A percentile compares a stretch with the other conserved stretches of the same genome.
These are phyloP conservation scores for Scheffersomyces titani DNA, from an alignment of 1,139 yeast genomes.

Conservation along the genomic window DNA sequence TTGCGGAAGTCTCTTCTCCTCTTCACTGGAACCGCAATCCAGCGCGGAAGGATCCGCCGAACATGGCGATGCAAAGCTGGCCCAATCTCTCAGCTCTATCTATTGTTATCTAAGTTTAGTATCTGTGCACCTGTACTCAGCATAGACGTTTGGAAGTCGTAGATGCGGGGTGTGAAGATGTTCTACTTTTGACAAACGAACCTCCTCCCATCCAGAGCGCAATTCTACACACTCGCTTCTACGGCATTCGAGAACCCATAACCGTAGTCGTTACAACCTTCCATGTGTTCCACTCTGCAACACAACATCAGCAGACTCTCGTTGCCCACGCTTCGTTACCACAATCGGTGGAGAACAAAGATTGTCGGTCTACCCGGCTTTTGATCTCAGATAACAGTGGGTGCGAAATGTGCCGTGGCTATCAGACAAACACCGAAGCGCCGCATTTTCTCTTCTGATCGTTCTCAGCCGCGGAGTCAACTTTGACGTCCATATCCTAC, in stretches of 20 bases:
- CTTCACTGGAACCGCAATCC: background rate
- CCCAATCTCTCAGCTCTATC: background rate
- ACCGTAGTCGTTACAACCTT: background rate
- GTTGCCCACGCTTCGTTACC: no score
- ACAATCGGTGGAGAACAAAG: background rate
- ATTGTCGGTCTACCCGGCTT: background rate
- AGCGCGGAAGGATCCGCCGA: background rate
- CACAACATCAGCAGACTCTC: no score
- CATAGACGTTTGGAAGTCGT: background rate
- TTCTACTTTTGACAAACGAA: background rate
- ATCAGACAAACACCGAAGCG: no score
- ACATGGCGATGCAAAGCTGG: background rate
- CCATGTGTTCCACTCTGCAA: background rate
- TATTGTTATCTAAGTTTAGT: background rate
- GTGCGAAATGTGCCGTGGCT: background rate
- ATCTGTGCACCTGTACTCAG: background rate
- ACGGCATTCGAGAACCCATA: background rate
- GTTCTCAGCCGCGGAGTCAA: background rate
- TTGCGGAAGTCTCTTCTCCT: background rate
- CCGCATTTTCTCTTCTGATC: background rate
- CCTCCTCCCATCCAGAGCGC: background rate
- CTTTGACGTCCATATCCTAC: background rate
- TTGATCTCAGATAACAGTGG: background rate
- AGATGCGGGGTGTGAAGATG: background rate
- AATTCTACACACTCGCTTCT: background rate